phyloP scores from a whole-genome alignment of 768 basidiomycete genomes.

The Gloeophyllum trabeum region DNA sequence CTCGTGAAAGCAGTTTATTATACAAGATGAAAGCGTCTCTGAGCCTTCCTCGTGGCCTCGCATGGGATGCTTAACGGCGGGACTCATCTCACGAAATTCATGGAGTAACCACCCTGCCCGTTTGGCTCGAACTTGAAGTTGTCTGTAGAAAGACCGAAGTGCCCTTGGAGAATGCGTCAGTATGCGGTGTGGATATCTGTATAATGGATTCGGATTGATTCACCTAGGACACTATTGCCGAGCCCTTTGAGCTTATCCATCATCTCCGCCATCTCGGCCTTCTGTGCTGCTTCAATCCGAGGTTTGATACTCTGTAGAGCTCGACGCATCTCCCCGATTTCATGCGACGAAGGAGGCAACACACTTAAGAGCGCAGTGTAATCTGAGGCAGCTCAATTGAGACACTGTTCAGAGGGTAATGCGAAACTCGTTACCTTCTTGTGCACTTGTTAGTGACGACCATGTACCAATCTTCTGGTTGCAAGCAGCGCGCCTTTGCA shows the following conservation, averaged over 20 bases:
- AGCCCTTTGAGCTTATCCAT: constrained; percentile 84
- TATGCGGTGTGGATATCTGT: not conserved
- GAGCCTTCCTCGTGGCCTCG: too few relatives aligned
- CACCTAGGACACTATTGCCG: constrained; percentile 84
- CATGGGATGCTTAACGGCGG: too few relatives aligned
- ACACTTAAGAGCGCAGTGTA: constrained; percentile 62
- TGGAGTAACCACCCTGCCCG: constrained; percentile 89
- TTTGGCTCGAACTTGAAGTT: constrained; percentile 97
- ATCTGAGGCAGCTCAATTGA: constrained; percentile 58
- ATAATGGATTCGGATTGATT: constrained; percentile 8
- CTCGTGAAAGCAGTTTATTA: too few relatives aligned
- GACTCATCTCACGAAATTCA: constrained; percentile 63
- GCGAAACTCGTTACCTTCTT: constrained; percentile 54
- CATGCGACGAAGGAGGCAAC: constrained; percentile 42
- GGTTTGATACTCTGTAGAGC: constrained; percentile 49
- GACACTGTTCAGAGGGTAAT: too few relatives aligned
- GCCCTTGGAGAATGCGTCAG: constrained; percentile 36
- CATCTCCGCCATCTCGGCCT: constrained; percentile 87
- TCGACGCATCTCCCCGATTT: constrained; percentile 32
- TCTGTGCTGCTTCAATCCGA: constrained; percentile 66
- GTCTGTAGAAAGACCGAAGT: constrained; percentile 89
- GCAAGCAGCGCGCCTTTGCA: constrained; percentile 80
- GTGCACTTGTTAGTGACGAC: constrained; percentile 70
- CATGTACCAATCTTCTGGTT: constrained; percentile 77
- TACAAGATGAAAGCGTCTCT: too few relatives aligned